These are phyloP conservation scores for Hirsutella thompsonii DNA, from an alignment of 2,329 filamentous ascomycete species.

Conservation along the genomic window DNA sequence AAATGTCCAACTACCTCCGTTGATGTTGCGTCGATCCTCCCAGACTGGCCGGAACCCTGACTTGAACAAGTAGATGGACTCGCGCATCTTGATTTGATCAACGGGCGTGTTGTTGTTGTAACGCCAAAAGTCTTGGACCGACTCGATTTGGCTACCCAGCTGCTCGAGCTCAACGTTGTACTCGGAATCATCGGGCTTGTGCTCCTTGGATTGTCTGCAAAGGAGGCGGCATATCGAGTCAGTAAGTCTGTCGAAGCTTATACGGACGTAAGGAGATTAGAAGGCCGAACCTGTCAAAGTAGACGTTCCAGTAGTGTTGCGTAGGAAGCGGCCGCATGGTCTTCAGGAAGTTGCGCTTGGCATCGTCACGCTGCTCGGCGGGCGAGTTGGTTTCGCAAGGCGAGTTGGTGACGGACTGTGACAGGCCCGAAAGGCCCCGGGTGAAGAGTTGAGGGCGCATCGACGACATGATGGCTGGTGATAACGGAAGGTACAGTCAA, in stretches of 20 bases:
- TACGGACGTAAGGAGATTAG: too few relatives aligned
- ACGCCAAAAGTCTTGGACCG: conserved; percentile 74
- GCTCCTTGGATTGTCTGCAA: conserved; percentile 30
- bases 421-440: conserved; percentile 48
- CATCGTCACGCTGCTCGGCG: conserved; percentile 61
- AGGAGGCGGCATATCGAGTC: too few relatives aligned
- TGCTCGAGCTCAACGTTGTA: conserved; percentile 47
- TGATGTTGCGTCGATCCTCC: conserved; percentile 77
- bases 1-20: conserved; percentile 87
- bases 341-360: conserved; percentile 73
- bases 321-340: conserved; percentile 60
- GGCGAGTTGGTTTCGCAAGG: conserved; percentile 45
- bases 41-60: conserved; percentile 63
- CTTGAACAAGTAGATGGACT: conserved; percentile 71
- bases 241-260: too few relatives aligned
- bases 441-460: conserved; percentile 46
- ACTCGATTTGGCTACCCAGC: conserved; percentile 56
- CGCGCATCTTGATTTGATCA: conserved; percentile 61
- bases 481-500: background rate
- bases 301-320: conserved; percentile 70
- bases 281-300: conserved; percentile 41
- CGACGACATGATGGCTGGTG: conserved; percentile 31
- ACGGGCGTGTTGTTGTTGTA: conserved; percentile 74
- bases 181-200: conserved; percentile 26
- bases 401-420: conserved; percentile 31